Conservation (phyloP, 148 eudicot genomes). For the Chenopodium formosanum region DNA sequence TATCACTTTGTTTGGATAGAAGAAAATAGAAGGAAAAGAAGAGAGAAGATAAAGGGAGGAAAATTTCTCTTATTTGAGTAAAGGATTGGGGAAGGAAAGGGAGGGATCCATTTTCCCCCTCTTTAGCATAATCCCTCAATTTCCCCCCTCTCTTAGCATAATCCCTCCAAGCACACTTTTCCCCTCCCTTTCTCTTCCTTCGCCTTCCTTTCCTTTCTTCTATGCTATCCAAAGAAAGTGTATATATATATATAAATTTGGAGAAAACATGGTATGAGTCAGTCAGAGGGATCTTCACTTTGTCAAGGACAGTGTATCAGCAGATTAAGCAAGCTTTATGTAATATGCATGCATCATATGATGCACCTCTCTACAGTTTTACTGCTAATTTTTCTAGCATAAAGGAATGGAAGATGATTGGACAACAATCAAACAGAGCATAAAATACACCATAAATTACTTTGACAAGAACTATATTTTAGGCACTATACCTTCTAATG, state of each 20-base stretch:
- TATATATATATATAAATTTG: not conserved
- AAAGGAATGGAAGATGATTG: not conserved
- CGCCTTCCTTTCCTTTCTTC: too few species aligned
- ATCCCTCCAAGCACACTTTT: too few species aligned
- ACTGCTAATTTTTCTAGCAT: not conserved
- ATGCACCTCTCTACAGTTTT: not conserved
- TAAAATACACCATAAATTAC: not conserved
- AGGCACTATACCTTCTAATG: not conserved
- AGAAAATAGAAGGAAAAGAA: too few species aligned
- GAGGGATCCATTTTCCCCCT: too few species aligned
- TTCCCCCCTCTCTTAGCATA: too few species aligned
- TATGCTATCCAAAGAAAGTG: too few species aligned
- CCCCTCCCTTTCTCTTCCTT: too few species aligned
- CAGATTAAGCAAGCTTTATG: not conserved
- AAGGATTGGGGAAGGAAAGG: too few species aligned
- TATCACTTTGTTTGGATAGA: not conserved
- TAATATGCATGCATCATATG: not conserved
- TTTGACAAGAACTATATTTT: not conserved
- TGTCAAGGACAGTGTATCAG: not conserved
- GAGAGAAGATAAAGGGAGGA: too few species aligned
- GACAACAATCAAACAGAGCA: not conserved
- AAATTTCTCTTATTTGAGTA: too few species aligned
- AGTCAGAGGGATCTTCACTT: not conserved
- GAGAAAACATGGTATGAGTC: not conserved
- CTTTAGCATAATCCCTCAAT: too few species aligned